Conservation (phyloP, 1,284 basidiomycete genomes). For the Fistulinella cinereoalba region DNA sequence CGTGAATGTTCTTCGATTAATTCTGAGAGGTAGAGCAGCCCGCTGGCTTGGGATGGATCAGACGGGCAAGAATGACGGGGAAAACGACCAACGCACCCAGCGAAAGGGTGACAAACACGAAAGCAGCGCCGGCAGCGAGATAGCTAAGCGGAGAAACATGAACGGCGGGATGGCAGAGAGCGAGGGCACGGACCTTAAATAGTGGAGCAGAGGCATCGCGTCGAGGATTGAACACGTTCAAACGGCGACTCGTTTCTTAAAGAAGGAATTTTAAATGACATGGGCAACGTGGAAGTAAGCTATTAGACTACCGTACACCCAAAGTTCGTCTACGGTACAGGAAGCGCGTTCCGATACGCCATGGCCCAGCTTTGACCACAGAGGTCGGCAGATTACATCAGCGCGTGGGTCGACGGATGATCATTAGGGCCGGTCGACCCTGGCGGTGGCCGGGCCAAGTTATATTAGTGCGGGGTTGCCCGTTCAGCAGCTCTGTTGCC, state of each 20-base stretch:
- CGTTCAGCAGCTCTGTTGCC: neutral
- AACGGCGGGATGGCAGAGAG: neutral
- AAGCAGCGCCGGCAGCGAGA: conserved; percentile 62
- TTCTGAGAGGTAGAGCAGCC: conserved; percentile 89
- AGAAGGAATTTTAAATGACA: too few species aligned
- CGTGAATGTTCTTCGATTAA: conserved; percentile 91
- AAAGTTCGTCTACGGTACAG: too few species aligned
- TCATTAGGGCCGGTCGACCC: conserved; percentile 42
- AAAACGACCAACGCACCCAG: conserved; percentile 50
- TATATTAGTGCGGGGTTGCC: too few species aligned
- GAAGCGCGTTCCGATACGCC: too few species aligned
- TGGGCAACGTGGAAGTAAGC: neutral
- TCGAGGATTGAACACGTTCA: neutral
- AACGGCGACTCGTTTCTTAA: conserved; percentile 1
- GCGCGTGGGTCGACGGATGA: too few species aligned
- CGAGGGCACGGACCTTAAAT: conserved; percentile 43
- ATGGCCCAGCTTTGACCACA: too few species aligned
- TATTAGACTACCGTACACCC: neutral
- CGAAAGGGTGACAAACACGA: conserved; percentile 78
- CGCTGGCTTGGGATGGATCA: conserved; percentile 64
- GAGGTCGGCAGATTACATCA: too few species aligned
- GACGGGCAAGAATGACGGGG: conserved; percentile 2
- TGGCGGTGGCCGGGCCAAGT: neutral
- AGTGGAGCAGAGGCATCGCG: conserved; percentile 38
- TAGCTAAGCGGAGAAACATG: conserved; percentile 44